Base-by-base conservation (phyloP, 164 flowering plant species). In the Nymphaea thermarum region DNA sequence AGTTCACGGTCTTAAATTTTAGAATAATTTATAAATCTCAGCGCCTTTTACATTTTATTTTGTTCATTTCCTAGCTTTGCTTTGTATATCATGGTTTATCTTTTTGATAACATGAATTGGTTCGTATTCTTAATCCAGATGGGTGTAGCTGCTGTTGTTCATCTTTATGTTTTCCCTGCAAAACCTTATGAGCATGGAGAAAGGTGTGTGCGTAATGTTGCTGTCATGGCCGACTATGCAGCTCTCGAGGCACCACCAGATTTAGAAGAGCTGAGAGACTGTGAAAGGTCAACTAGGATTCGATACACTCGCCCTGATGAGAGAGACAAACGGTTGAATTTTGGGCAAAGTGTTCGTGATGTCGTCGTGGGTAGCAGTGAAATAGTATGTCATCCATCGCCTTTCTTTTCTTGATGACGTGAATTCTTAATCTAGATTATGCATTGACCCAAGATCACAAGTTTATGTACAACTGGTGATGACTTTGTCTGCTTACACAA, bases 91-190 rank as follows among this genome's bases (percentile, higher is more conserved):
- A 60, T 25, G 36, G 36, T 25, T 25, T 25, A 25, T 25, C 36
- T 25, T 25, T 25, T 25, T 25, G 36, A 25, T 25, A 25, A 25
- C 36, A 25, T 25, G 36, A 25, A 25, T 25, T 25, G 36, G 36
- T 25, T 25, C 36, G 1, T 25, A 15, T 51, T 10, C 64, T 17
- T 17, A 62, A 17, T 17, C 25, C 87, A 94, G 99, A 94, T 94
- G 99, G 96, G 96, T 67, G 70, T 90, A 74, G 96, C 98, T 72
- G 96, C 99, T 67, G 82, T 94, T 14, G 96, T 88, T 67, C 99
- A 94, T 78, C 86, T 91, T 65, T 87, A 84, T 76, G 96, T 86
- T 75, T 94, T 94, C 73, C 97, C 99, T 43, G 96, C 96, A 41
- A 82, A 78, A 71, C 96, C 99, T 67, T 94, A 94, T 79, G 81